phyloP scores from a whole-genome alignment of 108 stramenopile species.

The Nitzschia putrida region DNA sequence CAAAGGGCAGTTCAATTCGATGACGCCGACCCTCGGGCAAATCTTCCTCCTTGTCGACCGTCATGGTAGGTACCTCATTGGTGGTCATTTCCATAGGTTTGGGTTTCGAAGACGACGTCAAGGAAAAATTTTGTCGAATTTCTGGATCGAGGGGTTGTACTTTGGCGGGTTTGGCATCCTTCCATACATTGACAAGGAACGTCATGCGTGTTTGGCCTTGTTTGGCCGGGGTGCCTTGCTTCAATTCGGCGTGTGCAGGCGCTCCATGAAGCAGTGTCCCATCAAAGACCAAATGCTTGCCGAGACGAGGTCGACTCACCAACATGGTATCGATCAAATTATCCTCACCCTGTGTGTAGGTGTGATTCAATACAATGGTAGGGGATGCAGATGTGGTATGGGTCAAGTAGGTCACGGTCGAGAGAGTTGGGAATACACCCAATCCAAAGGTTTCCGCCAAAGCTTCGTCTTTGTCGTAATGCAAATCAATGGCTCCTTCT shows the following conservation, averaged over 20 bases:
- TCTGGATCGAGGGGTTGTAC: conserved; percentile 38
- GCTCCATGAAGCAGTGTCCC: conserved; percentile 89
- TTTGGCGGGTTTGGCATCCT: conserved; percentile 53
- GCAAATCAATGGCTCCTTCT: conserved; percentile 68
- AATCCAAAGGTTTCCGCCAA: conserved; percentile 80
- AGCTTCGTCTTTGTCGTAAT: conserved; percentile 91
- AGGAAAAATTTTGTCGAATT: conserved; percentile 31
- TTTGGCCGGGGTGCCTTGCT: not conserved
- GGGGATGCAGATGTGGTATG: conserved; percentile 33
- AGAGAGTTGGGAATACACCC: conserved; percentile 80
- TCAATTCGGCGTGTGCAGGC: conserved; percentile 59
- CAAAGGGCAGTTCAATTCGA: conserved; percentile 34
- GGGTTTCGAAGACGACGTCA: not conserved
- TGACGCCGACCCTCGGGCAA: conserved; percentile 45
- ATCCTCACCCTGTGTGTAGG: conserved; percentile 69
- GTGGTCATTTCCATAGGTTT: not conserved
- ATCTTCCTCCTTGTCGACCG: conserved; percentile 32
- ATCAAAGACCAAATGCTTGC: conserved; percentile 89
- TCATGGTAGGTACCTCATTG: conserved; percentile 4
- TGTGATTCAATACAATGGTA: conserved; percentile 71
- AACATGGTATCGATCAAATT: conserved; percentile 53
- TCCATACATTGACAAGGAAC: conserved; percentile 92
- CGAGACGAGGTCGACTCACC: conserved; percentile 64
- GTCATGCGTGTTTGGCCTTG: conserved; percentile 62
- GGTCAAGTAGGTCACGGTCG: conserved; percentile 87